A percentile compares a stretch with the other conserved stretches of the same genome.
These are phyloP conservation scores for Amanita inopinata DNA, from an alignment of 768 basidiomycete genomes.

Conservation along the genomic window DNA sequence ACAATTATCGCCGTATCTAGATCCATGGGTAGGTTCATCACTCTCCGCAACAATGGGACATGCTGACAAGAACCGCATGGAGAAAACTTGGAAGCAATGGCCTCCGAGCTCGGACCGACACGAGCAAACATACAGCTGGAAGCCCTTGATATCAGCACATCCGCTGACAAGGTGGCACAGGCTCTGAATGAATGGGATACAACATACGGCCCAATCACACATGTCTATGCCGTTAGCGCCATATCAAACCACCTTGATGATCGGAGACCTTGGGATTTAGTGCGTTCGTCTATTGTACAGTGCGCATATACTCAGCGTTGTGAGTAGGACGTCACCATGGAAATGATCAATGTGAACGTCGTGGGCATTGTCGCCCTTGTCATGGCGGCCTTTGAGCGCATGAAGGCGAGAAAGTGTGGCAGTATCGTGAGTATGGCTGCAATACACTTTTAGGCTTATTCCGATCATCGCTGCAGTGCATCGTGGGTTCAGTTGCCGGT, in stretches of 20 bases:
- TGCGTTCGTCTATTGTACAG: slow-evolving; percentile 5
- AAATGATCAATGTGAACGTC: slow-evolving; percentile 22
- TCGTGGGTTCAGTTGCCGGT: slow-evolving; percentile 21
- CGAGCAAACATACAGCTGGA: slow-evolving; percentile 16
- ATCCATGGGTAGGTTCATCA: slow-evolving; percentile 17
- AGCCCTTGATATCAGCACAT: slow-evolving; percentile 16
- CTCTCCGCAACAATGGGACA: no score
- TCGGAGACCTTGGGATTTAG: slow-evolving; percentile 14
- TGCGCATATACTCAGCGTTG: background rate
- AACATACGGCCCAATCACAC: slow-evolving; percentile 22
- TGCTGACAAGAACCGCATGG: no score
- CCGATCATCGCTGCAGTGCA: slow-evolving; percentile 14
- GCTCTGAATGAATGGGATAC: slow-evolving; percentile 16
- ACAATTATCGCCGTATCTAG: slow-evolving; percentile 20
- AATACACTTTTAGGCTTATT: background rate
- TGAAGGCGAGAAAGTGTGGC: slow-evolving; percentile 20
- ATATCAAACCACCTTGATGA: slow-evolving; percentile 18
- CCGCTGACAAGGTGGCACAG: slow-evolving; percentile 15
- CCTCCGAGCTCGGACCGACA: slow-evolving; percentile 16
- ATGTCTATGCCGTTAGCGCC: slow-evolving; percentile 22
- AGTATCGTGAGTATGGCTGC: slow-evolving; percentile 19
- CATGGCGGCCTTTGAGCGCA: slow-evolving; percentile 20
- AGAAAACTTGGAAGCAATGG: slow-evolving; percentile 14
- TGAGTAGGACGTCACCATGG: slow-evolving; percentile 16
- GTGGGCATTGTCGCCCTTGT: slow-evolving; percentile 18